Percentiles rank a stretch among this genome's conserved stretches.
phyloP scores from a whole-genome alignment of 139 green algal genomes.

The Edaphochlamys debaryana region DNA sequence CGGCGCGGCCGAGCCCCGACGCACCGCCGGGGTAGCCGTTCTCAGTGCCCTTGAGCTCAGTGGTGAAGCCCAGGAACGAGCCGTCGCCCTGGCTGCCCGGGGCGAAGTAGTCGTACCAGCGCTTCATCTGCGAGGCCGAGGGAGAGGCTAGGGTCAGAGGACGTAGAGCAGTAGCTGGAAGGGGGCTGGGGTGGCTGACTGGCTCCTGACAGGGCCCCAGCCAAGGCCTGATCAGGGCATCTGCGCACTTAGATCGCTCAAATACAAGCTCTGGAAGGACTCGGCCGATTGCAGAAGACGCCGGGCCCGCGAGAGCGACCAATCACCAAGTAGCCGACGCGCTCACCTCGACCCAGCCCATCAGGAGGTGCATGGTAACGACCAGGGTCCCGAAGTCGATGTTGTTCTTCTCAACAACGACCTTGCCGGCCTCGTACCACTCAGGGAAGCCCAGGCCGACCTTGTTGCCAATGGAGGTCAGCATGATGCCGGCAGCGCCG shows the following conservation, averaged over 20 bases:
- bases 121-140: constrained; percentile 77
- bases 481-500: constrained; percentile 79
- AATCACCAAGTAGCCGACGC: no score
- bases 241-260: no score
- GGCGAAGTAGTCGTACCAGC: constrained; percentile 85
- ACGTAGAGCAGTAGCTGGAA: no score
- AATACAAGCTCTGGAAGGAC: no score
- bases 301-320: no score
- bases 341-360: constrained; percentile 81
- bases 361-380: constrained; percentile 75
- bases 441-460: constrained; percentile 63
- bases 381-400: constrained; percentile 77
- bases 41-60: constrained; percentile 82
- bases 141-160: no score
- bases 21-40: constrained; percentile 77
- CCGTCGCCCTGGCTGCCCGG: constrained; percentile 87
- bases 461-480: constrained; percentile 57
- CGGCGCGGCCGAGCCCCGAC: no score
- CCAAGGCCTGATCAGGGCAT: no score
- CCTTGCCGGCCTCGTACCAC: constrained; percentile 83
- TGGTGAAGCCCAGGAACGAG: constrained; percentile 87
- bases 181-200: no score
- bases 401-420: constrained; percentile 71
- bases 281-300: no score
- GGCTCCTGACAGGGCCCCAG: no score